phyloP scores from a whole-genome alignment of 2,329 filamentous ascomycete species.

The Alternaria panax region DNA sequence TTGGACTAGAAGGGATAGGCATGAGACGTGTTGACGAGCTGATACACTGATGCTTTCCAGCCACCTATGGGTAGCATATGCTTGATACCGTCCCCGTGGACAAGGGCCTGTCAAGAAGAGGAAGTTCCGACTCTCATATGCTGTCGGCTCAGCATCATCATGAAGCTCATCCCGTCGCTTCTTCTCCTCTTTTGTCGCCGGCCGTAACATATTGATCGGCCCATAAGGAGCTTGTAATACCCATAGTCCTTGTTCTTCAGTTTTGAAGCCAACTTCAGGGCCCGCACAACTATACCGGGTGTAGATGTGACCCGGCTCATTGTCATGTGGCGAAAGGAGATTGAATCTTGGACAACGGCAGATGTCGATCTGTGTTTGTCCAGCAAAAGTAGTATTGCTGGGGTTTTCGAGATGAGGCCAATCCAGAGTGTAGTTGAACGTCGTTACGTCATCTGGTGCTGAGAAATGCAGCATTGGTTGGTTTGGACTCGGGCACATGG shows the following conservation, averaged over 20 bases:
- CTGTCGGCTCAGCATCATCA: conserved; percentile 30
- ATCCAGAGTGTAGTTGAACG: conserved; percentile 45
- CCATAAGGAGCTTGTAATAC: conserved; percentile 32
- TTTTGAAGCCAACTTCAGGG: conserved; percentile 32
- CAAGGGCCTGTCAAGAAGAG: conserved; percentile 40
- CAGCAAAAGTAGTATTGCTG: conserved; percentile 41
- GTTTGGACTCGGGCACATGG: conserved; percentile 21
- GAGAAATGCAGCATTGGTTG: conserved; percentile 30
- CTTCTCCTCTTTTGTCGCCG: conserved; percentile 29
- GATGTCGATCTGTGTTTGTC: conserved; percentile 34
- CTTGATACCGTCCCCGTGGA: conserved; percentile 45
- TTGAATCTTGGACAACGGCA: conserved; percentile 33
- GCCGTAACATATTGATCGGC: conserved; percentile 42
- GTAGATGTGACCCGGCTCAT: conserved; percentile 40
- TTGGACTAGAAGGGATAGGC: conserved; percentile 33
- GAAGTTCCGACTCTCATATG: conserved; percentile 39
- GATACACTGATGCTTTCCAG: conserved; percentile 24
- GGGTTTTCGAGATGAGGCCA: conserved; percentile 42
- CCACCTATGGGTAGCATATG: conserved; percentile 39
- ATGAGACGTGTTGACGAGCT: conserved; percentile 29
- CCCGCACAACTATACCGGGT: conserved; percentile 37
- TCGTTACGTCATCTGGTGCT: conserved; percentile 45
- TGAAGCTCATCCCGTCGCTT: conserved; percentile 28
- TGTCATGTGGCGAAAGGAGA: conserved; percentile 5
- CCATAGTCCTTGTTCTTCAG: conserved; percentile 31